Evolutionary conservation across 306 rosid genomes (phyloP).

Genomic region (Quercus aquifolioides): DNA sequence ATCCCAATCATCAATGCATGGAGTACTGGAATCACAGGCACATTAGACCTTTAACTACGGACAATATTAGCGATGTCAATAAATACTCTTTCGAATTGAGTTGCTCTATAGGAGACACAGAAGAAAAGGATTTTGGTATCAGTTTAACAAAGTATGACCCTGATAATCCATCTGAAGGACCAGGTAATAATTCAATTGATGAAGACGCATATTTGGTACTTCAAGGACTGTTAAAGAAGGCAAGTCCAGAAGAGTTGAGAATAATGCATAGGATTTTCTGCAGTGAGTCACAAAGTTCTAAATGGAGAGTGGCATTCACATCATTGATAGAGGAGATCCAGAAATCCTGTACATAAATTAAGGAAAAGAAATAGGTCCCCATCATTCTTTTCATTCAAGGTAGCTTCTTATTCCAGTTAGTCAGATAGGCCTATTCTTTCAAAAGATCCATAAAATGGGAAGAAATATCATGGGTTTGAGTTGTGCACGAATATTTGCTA

Average conservation of each 20-base stretch:
- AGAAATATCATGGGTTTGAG: background rate
- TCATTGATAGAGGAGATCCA: slow-evolving; percentile 51
- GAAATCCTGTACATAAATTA: slow-evolving; percentile 42
- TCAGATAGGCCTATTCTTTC: slow-evolving; percentile 55
- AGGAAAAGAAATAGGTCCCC: slow-evolving; percentile 30
- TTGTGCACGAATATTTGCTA: background rate
- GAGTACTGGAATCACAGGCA: slow-evolving; percentile 77
- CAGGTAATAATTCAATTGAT: slow-evolving; percentile 25
- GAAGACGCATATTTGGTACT: slow-evolving; percentile 38
- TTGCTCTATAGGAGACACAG: slow-evolving; percentile 25
- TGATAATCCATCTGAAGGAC: slow-evolving; percentile 12
- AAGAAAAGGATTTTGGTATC: slow-evolving; percentile 42
- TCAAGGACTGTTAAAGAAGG: slow-evolving; percentile 49
- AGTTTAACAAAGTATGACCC: slow-evolving; percentile 33
- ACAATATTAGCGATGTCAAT: slow-evolving; percentile 12
- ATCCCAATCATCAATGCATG: slow-evolving; percentile 55
- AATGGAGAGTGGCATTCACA: slow-evolving; percentile 44
- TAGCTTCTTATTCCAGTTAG: slow-evolving; percentile 27
- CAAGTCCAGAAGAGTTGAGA: slow-evolving; percentile 55
- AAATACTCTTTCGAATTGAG: slow-evolving; percentile 31
- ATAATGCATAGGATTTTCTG: slow-evolving; percentile 41
- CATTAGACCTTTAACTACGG: slow-evolving; percentile 12
- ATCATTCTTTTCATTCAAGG: slow-evolving; percentile 43
- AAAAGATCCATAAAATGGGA: slow-evolving; percentile 18
- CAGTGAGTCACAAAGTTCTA: slow-evolving; percentile 33